These are phyloP conservation scores for Thermothelomyces thermophilus DNA, from an alignment of 2,329 filamentous ascomycete species.

Conservation along the genomic window DNA sequence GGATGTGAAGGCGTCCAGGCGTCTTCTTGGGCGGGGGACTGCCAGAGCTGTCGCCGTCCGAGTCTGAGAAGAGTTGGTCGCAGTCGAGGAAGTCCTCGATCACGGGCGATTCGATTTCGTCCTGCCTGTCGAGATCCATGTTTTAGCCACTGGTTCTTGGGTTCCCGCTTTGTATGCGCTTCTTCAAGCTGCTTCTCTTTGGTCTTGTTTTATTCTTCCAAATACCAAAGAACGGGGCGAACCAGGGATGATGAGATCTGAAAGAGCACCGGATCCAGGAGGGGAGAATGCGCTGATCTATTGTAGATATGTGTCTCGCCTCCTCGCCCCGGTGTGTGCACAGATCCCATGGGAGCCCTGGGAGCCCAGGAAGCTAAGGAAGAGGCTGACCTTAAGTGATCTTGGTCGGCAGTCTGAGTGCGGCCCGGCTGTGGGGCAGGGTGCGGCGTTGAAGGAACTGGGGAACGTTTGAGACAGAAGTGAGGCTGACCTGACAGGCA, in stretches of 20 bases:
- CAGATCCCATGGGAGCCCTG: neutral
- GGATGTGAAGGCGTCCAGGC: constrained; percentile 22
- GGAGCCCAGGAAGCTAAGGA: neutral
- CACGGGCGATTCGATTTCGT: constrained; percentile 15
- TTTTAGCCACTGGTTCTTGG: constrained; percentile 7
- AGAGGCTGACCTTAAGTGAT: constrained; percentile 15
- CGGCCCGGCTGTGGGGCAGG: constrained; percentile 18
- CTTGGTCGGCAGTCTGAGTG: constrained; percentile 13
- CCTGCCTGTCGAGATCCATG: constrained; percentile 20
- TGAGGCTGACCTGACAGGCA: constrained; percentile 16
- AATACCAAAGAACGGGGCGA: too few species aligned
- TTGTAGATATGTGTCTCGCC: neutral
- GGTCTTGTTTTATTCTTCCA: too few species aligned
- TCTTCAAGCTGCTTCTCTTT: too few species aligned
- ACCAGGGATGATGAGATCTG: too few species aligned
- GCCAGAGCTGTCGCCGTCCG: constrained; percentile 13
- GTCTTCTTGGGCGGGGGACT: constrained; percentile 15
- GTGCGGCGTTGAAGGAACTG: constrained; percentile 19
- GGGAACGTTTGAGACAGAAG: constrained; percentile 18
- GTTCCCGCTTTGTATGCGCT: neutral
- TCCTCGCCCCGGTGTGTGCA: too few species aligned
- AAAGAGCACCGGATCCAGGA: too few species aligned
- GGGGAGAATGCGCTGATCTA: neutral
- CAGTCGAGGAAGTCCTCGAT: constrained; percentile 22
- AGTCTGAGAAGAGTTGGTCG: constrained; percentile 18